A percentile compares a stretch with the other conserved stretches of the same genome.
These are phyloP conservation scores for Haplosporangium gracile DNA, from an alignment of 192 early-diverging fungal genomes.

Conservation along the genomic window DNA sequence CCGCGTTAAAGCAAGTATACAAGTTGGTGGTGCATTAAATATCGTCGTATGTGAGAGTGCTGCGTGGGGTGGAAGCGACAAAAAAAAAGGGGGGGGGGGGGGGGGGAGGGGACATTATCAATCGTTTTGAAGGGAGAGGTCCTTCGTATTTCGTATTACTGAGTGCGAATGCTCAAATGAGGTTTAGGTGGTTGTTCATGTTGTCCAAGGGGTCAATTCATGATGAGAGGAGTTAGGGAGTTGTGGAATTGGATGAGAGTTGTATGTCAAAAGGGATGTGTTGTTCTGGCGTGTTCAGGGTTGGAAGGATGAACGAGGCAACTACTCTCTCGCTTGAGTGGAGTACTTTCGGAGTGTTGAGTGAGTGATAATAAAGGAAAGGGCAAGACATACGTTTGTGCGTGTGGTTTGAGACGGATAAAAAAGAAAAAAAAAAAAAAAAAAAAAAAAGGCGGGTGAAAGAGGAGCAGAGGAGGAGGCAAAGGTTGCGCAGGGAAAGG, in stretches of 20 bases:
- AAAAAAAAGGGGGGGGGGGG: too few species aligned
- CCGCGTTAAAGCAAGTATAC: background rate
- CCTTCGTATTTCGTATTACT: background rate
- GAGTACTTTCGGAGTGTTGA: too few species aligned
- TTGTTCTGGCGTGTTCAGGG: background rate
- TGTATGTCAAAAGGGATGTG: background rate
- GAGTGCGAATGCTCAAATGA: background rate
- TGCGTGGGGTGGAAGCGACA: too few species aligned
- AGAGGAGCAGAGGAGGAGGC: background rate
- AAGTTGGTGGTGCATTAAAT: background rate
- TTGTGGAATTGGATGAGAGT: background rate
- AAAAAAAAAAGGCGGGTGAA: background rate
- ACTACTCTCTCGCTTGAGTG: background rate
- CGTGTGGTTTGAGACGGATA: background rate
- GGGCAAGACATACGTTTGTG: background rate
- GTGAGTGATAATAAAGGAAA: background rate
- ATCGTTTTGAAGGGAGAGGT: too few species aligned
- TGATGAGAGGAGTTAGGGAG: background rate
- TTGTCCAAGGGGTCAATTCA: background rate
- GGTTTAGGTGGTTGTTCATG: background rate
- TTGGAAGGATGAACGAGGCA: background rate
- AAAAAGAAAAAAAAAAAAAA: background rate
- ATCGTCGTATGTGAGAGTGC: too few species aligned
- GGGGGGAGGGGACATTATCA: too few species aligned
- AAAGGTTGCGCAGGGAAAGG: slow-evolving; percentile 12